Percentiles rank a stretch among this genome's conserved stretches.
Evolutionary conservation across 1,139 yeast genomes (phyloP).

Genomic region (Candida albicans): DNA sequence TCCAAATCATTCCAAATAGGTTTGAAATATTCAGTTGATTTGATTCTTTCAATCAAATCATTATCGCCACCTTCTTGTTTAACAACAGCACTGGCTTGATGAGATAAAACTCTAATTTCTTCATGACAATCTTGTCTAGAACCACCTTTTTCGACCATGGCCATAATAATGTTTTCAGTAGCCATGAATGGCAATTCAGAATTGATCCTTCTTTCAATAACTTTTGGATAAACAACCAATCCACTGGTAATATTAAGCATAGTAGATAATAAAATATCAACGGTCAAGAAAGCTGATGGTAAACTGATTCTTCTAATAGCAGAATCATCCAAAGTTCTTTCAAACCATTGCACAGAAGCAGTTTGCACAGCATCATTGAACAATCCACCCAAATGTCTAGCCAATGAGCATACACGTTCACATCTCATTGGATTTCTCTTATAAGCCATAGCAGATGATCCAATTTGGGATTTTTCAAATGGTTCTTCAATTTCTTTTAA

Average conservation of each 20-base stretch:
- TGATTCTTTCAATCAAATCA: constrained; percentile 88
- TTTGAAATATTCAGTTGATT: constrained; percentile 75
- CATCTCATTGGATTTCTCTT: constrained; percentile 99
- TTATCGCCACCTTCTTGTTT: constrained; percentile 99
- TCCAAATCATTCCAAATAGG: constrained; percentile 90
- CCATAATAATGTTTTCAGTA: constrained; percentile 98
- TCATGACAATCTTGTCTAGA: constrained; percentile 99
- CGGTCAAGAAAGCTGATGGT: constrained; percentile 95
- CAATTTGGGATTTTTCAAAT: constrained; percentile 95
- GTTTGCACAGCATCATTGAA: constrained; percentile 94
- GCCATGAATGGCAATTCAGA: constrained; percentile 99
- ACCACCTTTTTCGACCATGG: constrained; percentile 97
- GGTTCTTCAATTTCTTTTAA: constrained; percentile 98
- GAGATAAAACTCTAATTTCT: constrained; percentile 93
- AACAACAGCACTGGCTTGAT: constrained; percentile 96
- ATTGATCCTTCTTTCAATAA: constrained; percentile 91
- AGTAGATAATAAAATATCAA: constrained; percentile 89
- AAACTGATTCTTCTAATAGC: constrained; percentile 97
- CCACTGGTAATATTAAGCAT: constrained; percentile 91
- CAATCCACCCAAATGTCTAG: constrained; percentile 91
- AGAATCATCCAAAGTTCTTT: constrained; percentile 96
- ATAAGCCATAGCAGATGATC: constrained; percentile 98
- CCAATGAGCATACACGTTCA: constrained; percentile 95
- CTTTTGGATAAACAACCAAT: constrained; percentile 96
- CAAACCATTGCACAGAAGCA: constrained; percentile 98